phyloP scores from a whole-genome alignment of 768 basidiomycete genomes.

The Cystofilobasidium bisporidii region DNA sequence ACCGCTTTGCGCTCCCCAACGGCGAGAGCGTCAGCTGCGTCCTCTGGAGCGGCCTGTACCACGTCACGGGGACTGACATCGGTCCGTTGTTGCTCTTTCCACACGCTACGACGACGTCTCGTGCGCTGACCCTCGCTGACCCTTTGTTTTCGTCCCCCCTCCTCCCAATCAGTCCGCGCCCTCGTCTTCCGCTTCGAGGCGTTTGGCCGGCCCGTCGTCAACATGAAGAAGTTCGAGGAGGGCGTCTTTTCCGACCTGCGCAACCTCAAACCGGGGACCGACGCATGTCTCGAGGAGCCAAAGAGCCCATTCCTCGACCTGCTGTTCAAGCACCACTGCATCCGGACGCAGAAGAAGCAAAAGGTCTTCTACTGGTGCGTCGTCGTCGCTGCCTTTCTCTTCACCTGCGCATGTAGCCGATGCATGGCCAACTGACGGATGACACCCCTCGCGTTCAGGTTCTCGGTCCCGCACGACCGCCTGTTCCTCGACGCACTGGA shows the following conservation, averaged over 20 bases:
- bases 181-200: slow-evolving; percentile 89
- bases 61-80: slow-evolving; percentile 95
- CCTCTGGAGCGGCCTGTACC: slow-evolving; percentile 80
- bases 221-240: slow-evolving; percentile 96
- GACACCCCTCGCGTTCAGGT: slow-evolving; percentile 64
- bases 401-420: no score
- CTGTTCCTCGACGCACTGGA: slow-evolving; percentile 94
- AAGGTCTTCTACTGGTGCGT: slow-evolving; percentile 96
- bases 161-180: slow-evolving; percentile 54
- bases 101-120: no score
- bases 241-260: slow-evolving; percentile 88
- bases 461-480: slow-evolving; percentile 91
- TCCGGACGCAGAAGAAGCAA: slow-evolving; percentile 96
- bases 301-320: slow-evolving; percentile 91
- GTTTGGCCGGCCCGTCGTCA: slow-evolving; percentile 78
- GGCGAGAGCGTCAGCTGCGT: slow-evolving; percentile 81
- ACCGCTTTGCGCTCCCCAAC: slow-evolving; percentile 76
- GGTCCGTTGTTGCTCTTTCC: slow-evolving; percentile 31
- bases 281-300: slow-evolving; percentile 90
- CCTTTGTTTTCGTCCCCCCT: background rate
- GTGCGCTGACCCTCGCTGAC: background rate
- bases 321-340: slow-evolving; percentile 91
- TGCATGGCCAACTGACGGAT: no score
- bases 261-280: slow-evolving; percentile 85
- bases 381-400: no score